These are phyloP conservation scores for Mallotus repandus DNA, from an alignment of 441 rosid species.

Conservation along the genomic window DNA sequence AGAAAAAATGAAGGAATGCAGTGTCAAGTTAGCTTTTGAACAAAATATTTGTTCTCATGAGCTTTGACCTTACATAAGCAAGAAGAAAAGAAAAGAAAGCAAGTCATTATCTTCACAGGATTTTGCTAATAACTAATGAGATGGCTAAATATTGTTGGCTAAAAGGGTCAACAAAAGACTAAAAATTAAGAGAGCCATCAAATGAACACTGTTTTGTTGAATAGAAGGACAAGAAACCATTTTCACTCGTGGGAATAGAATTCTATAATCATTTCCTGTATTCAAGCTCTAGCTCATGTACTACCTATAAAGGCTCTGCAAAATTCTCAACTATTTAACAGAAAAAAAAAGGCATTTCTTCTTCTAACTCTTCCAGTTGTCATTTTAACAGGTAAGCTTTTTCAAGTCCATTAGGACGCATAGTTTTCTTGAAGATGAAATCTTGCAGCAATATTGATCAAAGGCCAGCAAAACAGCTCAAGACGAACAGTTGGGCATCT, in stretches of 20 bases:
- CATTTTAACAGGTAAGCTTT: background rate
- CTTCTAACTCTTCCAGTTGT: background rate
- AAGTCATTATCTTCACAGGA: background rate
- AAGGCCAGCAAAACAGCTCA: slow-evolving; percentile 21
- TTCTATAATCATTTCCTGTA: too few species aligned
- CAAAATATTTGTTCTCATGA: too few species aligned
- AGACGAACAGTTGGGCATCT: slow-evolving; percentile 8
- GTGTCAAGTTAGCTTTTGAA: too few species aligned
- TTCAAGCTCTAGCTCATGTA: slow-evolving; percentile 16
- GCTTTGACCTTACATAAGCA: too few species aligned
- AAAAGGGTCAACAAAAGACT: slow-evolving; percentile 10
- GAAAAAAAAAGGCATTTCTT: background rate
- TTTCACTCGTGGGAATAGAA: slow-evolving; percentile 28
- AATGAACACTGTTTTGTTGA: slow-evolving; percentile 13
- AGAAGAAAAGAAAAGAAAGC: background rate
- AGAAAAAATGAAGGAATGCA: background rate
- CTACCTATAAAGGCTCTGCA: slow-evolving; percentile 1
- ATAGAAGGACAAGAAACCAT: background rate
- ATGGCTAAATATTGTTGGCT: background rate
- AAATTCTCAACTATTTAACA: background rate
- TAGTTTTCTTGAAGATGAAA: background rate
- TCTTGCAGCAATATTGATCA: background rate
- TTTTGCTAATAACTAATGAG: too few species aligned
- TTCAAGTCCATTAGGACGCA: background rate
- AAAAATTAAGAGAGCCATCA: background rate